Evolutionary conservation across 208 protist species (phyloP).

Genomic region (Porcisia hertigi): DNA sequence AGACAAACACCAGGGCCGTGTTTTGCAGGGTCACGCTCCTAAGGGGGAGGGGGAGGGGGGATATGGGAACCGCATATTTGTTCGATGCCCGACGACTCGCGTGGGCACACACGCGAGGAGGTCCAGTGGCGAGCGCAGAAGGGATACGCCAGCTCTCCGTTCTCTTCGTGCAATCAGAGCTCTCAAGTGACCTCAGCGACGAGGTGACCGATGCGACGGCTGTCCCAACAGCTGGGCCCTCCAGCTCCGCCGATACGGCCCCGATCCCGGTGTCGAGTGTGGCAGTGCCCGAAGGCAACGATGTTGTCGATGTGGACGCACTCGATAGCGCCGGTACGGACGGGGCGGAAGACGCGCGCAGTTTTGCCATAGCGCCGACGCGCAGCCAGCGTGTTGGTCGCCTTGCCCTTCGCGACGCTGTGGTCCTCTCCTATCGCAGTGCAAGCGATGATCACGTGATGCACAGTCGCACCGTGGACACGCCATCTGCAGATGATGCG

Average conservation of each 20-base stretch:
- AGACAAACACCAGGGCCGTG: neutral
- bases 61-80: neutral
- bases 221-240: neutral
- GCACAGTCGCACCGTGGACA: neutral
- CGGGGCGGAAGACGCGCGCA: neutral
- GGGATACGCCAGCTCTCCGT: neutral
- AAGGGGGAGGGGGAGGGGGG: neutral
- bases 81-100: neutral
- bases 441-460: constrained; percentile 11
- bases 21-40: neutral
- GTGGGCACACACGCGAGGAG: neutral
- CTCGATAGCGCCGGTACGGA: neutral
- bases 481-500: neutral
- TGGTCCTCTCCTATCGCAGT: constrained; percentile 20
- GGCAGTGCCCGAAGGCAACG: neutral
- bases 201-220: neutral
- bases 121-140: too few relatives aligned
- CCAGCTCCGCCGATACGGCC: neutral
- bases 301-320: constrained; percentile 8
- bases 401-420: constrained; percentile 15
- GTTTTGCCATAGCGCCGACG: neutral
- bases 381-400: neutral
- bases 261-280: neutral
- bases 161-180: constrained; percentile 9
- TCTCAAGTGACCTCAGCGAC: neutral